Conservation (phyloP, 495 filamentous ascomycete genomes). For the Daldinia vernicosa region DNA sequence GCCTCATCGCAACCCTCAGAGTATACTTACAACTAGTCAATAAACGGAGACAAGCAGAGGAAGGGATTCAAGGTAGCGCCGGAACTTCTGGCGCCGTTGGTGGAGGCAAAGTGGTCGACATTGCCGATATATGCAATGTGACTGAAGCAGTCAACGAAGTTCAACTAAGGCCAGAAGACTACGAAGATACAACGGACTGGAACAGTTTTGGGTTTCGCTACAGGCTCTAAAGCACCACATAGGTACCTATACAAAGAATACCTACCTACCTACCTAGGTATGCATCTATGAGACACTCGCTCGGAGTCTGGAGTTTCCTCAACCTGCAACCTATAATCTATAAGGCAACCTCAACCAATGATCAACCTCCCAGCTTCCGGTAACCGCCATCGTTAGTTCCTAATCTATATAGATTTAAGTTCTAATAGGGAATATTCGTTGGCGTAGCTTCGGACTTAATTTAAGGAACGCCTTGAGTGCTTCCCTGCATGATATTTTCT, state of each 20-base stretch:
- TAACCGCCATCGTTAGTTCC: background rate
- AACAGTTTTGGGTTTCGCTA: slow-evolving; percentile 63
- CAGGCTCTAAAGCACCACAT: slow-evolving; percentile 42
- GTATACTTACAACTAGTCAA: slow-evolving; percentile 56
- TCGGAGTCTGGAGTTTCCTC: background rate
- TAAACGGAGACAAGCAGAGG: slow-evolving; percentile 48
- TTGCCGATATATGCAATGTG: slow-evolving; percentile 45
- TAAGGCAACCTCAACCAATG: background rate
- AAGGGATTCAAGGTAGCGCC: slow-evolving; percentile 54
- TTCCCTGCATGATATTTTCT: background rate
- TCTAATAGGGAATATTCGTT: background rate
- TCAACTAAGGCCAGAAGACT: slow-evolving; percentile 57
- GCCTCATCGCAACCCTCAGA: slow-evolving; percentile 52
- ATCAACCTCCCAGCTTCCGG: background rate
- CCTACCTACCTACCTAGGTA: too few species aligned
- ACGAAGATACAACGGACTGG: slow-evolving; percentile 62
- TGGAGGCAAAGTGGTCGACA: slow-evolving; percentile 53
- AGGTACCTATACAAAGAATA: background rate
- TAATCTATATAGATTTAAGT: background rate
- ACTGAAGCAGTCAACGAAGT: slow-evolving; percentile 45
- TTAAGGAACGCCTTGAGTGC: background rate
- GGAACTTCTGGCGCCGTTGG: slow-evolving; percentile 54
- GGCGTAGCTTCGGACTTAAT: background rate
- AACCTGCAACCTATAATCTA: background rate
- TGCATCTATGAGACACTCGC: background rate